A percentile compares a stretch with the other conserved stretches of the same genome.
These are phyloP conservation scores for Cyamopsis tetragonoloba DNA, from an alignment of 306 rosid species.

Conservation along the genomic window DNA sequence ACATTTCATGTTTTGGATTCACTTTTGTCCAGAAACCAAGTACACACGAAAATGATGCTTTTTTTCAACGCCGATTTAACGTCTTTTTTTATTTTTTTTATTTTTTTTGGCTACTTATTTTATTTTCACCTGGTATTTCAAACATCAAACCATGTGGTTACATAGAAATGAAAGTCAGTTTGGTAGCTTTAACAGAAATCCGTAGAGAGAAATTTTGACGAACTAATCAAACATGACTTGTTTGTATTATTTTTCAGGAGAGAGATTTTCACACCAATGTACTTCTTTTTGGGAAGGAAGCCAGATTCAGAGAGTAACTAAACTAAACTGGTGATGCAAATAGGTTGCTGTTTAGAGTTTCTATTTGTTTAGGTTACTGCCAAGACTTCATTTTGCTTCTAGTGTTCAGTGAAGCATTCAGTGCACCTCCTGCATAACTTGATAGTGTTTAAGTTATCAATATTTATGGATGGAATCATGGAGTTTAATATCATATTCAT, in stretches of 20 bases:
- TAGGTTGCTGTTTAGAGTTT: conserved; percentile 19
- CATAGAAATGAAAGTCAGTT: too few relatives aligned
- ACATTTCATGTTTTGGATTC: too few relatives aligned
- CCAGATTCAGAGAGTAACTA: conserved; percentile 43
- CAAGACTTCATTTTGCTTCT: conserved; percentile 3
- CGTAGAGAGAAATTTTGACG: too few relatives aligned
- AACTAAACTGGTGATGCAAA: conserved; percentile 19
- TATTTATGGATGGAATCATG: too few relatives aligned
- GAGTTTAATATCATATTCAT: neutral
- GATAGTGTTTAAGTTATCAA: neutral
- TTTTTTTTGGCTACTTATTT: too few relatives aligned
- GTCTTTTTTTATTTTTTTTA: too few relatives aligned
- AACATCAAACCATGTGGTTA: too few relatives aligned
- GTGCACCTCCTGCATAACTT: neutral
- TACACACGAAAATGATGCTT: too few relatives aligned
- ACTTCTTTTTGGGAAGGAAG: conserved; percentile 91
- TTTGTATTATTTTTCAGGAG: conserved; percentile 47
- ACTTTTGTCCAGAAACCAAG: too few relatives aligned
- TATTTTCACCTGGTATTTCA: too few relatives aligned
- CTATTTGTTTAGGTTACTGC: conserved; percentile 21
- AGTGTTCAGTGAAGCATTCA: conserved; percentile 13
- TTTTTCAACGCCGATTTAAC: too few relatives aligned
- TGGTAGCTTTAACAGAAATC: too few relatives aligned
- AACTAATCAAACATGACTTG: conserved; percentile 2
- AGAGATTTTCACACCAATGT: conserved; percentile 94